Conservation (phyloP, 2,329 filamentous ascomycete genomes). For the Alternaria burnsii region DNA sequence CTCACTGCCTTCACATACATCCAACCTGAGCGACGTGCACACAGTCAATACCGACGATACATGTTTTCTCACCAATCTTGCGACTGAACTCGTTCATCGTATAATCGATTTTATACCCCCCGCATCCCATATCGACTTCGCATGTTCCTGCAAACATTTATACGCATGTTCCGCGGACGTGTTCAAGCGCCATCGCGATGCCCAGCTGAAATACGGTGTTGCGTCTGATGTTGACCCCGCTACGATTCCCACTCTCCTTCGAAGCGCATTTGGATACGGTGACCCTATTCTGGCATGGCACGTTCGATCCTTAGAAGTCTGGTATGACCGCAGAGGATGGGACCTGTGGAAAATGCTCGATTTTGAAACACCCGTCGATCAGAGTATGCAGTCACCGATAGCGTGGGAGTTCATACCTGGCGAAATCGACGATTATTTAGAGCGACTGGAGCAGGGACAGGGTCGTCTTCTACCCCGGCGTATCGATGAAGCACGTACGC, state of each 20-base stretch:
- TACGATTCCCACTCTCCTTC: slow-evolving; percentile 19
- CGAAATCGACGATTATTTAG: slow-evolving; percentile 13
- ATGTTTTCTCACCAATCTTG: slow-evolving; percentile 8
- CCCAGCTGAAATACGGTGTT: slow-evolving; percentile 18
- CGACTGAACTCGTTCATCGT: slow-evolving; percentile 12
- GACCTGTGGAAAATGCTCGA: slow-evolving; percentile 15
- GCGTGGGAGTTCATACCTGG: slow-evolving; percentile 8
- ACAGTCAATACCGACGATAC: too few species aligned
- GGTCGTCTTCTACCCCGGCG: background rate
- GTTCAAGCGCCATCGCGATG: slow-evolving; percentile 21
- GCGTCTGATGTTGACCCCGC: slow-evolving; percentile 20
- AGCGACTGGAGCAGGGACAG: slow-evolving; percentile 5
- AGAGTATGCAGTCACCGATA: slow-evolving; percentile 3
- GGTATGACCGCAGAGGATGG: slow-evolving; percentile 22
- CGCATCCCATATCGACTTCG: slow-evolving; percentile 19
- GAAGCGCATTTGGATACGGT: slow-evolving; percentile 15
- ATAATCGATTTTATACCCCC: slow-evolving; percentile 17
- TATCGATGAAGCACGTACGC: slow-evolving; percentile 4
- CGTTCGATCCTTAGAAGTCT: slow-evolving; percentile 22
- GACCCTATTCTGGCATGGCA: slow-evolving; percentile 24
- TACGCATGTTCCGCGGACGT: slow-evolving; percentile 7
- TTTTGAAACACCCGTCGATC: slow-evolving; percentile 6
- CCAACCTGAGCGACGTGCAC: background rate
- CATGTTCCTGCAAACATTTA: slow-evolving; percentile 19
- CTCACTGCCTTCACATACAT: too few species aligned